A percentile compares a stretch with the other conserved stretches of the same genome.
Conservation (phyloP, 2,329 filamentous ascomycete species). For the Aspergillus thermomutatus region DNA sequence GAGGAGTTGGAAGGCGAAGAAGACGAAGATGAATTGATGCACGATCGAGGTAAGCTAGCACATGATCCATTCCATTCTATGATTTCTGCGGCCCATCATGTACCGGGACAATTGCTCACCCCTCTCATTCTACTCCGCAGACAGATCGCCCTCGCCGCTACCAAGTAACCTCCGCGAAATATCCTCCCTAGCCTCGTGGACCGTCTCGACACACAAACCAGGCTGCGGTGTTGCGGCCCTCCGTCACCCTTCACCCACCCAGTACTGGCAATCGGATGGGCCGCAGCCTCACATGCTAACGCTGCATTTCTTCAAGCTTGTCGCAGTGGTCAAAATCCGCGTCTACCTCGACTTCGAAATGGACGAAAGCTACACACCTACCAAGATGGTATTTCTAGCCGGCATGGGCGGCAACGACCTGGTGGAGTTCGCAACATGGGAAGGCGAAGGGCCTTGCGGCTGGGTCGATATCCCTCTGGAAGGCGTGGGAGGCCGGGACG, state of each 20-base stretch:
- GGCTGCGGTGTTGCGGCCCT: conserved; percentile 60
- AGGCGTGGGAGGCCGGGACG: conserved; percentile 53
- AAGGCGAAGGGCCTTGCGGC: conserved; percentile 73
- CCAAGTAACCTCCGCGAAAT: conserved; percentile 56
- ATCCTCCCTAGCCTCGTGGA: conserved; percentile 64
- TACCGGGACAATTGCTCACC: not conserved
- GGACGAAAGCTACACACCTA: conserved; percentile 96
- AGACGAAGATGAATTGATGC: conserved; percentile 33
- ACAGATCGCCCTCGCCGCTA: conserved; percentile 35
- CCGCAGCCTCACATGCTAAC: conserved; percentile 63
- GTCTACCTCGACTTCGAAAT: conserved; percentile 78
- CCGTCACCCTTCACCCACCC: conserved; percentile 52
- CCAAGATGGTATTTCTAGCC: conserved; percentile 81
- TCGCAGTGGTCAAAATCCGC: conserved; percentile 50
- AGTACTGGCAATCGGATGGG: conserved; percentile 66
- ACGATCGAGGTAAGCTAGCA: conserved; percentile 28
- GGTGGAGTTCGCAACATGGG: conserved; percentile 79
- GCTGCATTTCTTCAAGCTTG: conserved; percentile 59
- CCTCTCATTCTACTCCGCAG: conserved; percentile 15
- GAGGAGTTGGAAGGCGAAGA: conserved; percentile 21
- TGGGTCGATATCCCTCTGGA: conserved; percentile 83
- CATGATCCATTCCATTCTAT: not conserved
- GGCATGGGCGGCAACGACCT: conserved; percentile 91
- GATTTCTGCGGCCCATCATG: not conserved
- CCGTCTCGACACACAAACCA: conserved; percentile 60